A percentile compares a stretch with the other conserved stretches of the same genome.
Evolutionary conservation across 495 filamentous ascomycete genomes (phyloP).

Genomic region (Aspergillus heteromorphus): DNA sequence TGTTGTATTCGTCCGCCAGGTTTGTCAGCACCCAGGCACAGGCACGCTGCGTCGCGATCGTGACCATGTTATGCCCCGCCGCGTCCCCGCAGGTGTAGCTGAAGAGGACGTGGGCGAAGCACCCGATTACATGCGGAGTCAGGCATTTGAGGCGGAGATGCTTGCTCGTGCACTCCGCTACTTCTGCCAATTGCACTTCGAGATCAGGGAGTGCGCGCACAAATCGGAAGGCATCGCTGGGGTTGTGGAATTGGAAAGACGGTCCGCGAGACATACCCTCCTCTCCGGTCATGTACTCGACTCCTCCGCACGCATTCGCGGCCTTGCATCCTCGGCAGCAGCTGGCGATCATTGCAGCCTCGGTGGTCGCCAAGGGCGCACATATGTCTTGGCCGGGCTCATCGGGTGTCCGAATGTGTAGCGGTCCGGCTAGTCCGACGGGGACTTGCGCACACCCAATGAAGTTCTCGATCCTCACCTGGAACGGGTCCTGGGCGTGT

Average conservation of each 20-base stretch:
- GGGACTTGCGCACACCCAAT: constrained; percentile 12
- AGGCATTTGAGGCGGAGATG: constrained; percentile 2
- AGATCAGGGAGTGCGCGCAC: not conserved
- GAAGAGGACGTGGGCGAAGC: constrained; percentile 7
- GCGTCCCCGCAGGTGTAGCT: constrained; percentile 12
- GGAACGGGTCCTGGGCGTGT: not conserved
- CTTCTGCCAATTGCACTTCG: not conserved
- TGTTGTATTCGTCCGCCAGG: not conserved
- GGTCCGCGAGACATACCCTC: constrained; percentile 11
- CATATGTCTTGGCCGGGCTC: not conserved
- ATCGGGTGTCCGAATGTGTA: not conserved
- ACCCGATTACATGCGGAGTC: constrained; percentile 6
- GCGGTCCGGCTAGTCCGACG: constrained; percentile 12
- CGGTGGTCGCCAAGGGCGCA: constrained; percentile 14
- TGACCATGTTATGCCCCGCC: constrained; percentile 15
- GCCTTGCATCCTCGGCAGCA: constrained; percentile 14
- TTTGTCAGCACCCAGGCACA: constrained; percentile 3
- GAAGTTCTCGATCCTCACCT: constrained; percentile 13
- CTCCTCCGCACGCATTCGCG: constrained; percentile 3
- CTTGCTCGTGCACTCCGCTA: constrained; percentile 10
- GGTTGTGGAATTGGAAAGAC: constrained; percentile 7
- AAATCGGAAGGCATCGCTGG: constrained; percentile 4
- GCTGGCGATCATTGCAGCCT: constrained; percentile 12
- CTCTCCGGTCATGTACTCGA: constrained; percentile 4
- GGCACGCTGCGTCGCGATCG: constrained; percentile 9